Percentiles rank a stretch among this genome's conserved stretches.
These are phyloP conservation scores for Polygonum aviculare DNA, from an alignment of 148 eudicot species.

Conservation along the genomic window DNA sequence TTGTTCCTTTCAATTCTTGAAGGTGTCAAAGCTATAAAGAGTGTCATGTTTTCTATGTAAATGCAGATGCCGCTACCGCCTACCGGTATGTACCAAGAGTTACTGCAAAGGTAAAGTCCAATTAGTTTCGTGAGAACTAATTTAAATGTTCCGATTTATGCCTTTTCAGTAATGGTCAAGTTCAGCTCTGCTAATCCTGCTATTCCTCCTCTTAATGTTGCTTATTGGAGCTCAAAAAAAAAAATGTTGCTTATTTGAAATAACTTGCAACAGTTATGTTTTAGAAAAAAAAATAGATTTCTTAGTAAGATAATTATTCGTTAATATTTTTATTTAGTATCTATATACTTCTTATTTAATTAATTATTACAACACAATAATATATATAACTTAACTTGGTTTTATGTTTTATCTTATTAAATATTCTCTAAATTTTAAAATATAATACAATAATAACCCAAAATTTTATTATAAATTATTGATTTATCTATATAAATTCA, in stretches of 20 bases:
- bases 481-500: too few relatives aligned
- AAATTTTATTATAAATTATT: too few relatives aligned
- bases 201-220: not conserved
- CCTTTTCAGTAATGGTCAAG: not conserved
- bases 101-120: slow-evolving; percentile 54
- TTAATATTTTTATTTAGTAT: too few relatives aligned
- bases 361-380: too few relatives aligned
- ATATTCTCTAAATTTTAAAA: too few relatives aligned
- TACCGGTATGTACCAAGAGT: slow-evolving; percentile 73
- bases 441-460: too few relatives aligned
- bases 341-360: too few relatives aligned
- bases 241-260: not conserved
- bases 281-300: too few relatives aligned
- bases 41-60: not conserved
- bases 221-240: too few relatives aligned
- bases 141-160: not conserved
- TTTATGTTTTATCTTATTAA: too few relatives aligned
- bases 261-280: not conserved
- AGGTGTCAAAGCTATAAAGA: not conserved
- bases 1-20: not conserved
- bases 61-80: slow-evolving; percentile 92
- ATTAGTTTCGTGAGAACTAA: not conserved
- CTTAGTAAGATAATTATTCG: too few relatives aligned
- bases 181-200: not conserved
- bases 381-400: too few relatives aligned